Evolutionary conservation across 495 filamentous ascomycete species (phyloP), one percentile per base, ranked within the genome.

Genomic region (Massariosphaeria phaeospora): DNA sequence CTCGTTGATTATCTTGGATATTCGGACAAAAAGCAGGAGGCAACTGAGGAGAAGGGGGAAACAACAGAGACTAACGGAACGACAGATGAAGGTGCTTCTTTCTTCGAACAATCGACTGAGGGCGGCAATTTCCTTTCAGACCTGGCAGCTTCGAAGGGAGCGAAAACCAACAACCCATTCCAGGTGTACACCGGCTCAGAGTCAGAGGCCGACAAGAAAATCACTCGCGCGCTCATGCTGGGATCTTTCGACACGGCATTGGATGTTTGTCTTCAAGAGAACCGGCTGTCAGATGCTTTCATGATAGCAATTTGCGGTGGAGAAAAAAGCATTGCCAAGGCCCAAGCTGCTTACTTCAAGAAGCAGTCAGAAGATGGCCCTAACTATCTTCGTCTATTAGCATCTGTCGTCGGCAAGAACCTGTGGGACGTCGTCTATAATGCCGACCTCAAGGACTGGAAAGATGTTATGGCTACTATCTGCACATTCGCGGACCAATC

Each of bases 381-480:
- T 11, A 99, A 91, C 69, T 99, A 99, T 67, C 73, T 97, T 39
- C 83, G 93, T 31, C 75, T 99, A 31, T 75, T 99, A 45, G 88
- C 87, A 50, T 96, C 91, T 23, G 84, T 97, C 36, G 88, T 93
- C 46, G 88, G 87, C 43, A 96, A 96, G 74, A 96, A 99, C 66
- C 75, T 99, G 7, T 97, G 94, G 93, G 93, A 99, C 73, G 79
- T 97, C 39, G 93, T 96, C 8, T 85, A 97, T 70, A 97, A 99
- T 64, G 94, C 93, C 1, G 87, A 95, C 63, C 70, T 97, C 38
- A 75, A 77, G 34, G 86, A 91, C 70, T 99, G 93, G 93, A 97
- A 91, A 72, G 93, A 97, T 69, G 82, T 93, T 10, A 91, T 97
- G 88, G 90, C 86, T 24, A 85, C 89, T 1, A 76, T 99, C 25